A percentile compares a stretch with the other conserved stretches of the same genome.
Conservation (phyloP, 225 moss, liverwort and hornwort species). For the Marchantia polymorpha region DNA sequence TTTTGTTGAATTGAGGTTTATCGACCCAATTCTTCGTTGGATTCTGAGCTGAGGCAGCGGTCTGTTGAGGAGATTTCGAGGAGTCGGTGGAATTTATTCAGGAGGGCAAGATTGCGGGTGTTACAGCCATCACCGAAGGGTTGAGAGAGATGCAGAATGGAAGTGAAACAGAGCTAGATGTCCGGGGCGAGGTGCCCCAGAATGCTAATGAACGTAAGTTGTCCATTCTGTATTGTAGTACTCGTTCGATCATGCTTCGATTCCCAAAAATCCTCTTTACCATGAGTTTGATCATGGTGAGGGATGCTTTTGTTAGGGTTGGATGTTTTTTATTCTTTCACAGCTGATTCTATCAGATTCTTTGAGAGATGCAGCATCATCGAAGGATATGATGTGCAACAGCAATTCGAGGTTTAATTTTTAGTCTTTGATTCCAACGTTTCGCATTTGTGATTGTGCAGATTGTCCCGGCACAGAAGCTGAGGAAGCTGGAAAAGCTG, state of each 20-base stretch:
- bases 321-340: neutral
- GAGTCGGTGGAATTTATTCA: too few relatives aligned
- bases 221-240: too few relatives aligned
- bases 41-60: too few relatives aligned
- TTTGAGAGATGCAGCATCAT: neutral
- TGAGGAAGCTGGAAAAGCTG: slow-evolving; percentile 85
- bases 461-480: slow-evolving; percentile 95
- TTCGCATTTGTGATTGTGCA: slow-evolving; percentile 23
- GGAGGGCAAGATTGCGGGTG: too few relatives aligned
- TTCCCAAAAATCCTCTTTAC: neutral
- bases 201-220: slow-evolving; percentile 82
- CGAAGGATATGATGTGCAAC: neutral
- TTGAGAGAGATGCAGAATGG: slow-evolving; percentile 25
- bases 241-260: neutral
- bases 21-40: too few relatives aligned
- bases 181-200: slow-evolving; percentile 64
- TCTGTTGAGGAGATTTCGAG: too few relatives aligned
- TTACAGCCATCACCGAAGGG: neutral
- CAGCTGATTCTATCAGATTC: neutral
- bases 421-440: neutral
- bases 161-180: slow-evolving; percentile 26
- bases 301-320: neutral
- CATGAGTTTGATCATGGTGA: neutral
- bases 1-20: too few relatives aligned
- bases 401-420: neutral